Evolutionary conservation across 495 filamentous ascomycete genomes (phyloP), one percentile per base, ranked within the genome.

Genomic region (Aspergillus egyptiacus): DNA sequence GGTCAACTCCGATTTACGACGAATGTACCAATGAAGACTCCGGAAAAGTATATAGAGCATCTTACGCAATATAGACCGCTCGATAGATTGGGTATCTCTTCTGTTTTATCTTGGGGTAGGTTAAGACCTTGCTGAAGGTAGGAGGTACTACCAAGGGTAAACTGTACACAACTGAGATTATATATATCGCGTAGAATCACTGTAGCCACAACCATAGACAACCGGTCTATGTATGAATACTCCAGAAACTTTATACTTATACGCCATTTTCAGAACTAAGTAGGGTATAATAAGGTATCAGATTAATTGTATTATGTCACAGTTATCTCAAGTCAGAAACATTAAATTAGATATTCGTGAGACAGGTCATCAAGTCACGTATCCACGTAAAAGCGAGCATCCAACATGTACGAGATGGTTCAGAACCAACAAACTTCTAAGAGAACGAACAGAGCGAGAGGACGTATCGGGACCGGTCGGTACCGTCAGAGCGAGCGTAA

Each of bases 21-120:
- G 51, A 57, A 61, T 57, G 54, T 55, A 61, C 57, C 49, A 34
- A 61, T 46, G 52, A 57, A 53, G 54, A 53, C 38, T 55, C 33
- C 46, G 47, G 36, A 57, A 60, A 57, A 57, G 54, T 57, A 57
- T 51, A 61, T 57, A 58, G 51, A 58, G 44, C 53, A 39, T 48
- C 41, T 50, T 27, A 38, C 33, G 44, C 34, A 46, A 43, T 33
- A 56, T 56, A 56, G 47, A 61, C 36, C 34, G 48, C 31, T 55
- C 32, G 22, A 53, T 54, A 56, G 53, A 48, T 46, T 46, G n/a
- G 30, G 35, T 24, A n/a, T 6, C 17, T 35, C 1, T 13, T 11
- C 22, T 19, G 9, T 7, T 7, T 22, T 37, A 22, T n/a, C 7
- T 15, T 17, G n/a, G n/a, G n/a, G n/a, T n/a, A n/a, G n/a, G n/a